Conservation (phyloP, 2,329 filamentous ascomycete genomes). For the Paecilomyces sp. region DNA sequence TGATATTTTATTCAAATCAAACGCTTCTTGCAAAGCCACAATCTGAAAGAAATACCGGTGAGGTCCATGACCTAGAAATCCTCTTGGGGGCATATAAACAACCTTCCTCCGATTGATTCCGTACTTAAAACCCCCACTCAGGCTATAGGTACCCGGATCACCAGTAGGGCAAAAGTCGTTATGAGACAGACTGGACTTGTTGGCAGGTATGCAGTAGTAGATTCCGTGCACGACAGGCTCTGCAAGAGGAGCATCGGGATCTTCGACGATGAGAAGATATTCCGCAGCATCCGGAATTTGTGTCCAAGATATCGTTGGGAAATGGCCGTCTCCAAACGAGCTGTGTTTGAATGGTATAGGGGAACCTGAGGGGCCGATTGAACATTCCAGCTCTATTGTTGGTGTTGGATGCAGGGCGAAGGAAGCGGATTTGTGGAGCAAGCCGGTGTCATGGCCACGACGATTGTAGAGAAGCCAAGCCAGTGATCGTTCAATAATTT, state of each 20-base stretch:
- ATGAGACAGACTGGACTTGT: constrained; percentile 24
- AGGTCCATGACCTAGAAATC: constrained; percentile 44
- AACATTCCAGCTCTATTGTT: neutral
- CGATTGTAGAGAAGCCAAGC: neutral
- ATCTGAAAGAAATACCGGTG: constrained; percentile 49
- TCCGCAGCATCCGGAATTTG: constrained; percentile 29
- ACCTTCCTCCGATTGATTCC: constrained; percentile 34
- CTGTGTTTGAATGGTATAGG: constrained; percentile 32
- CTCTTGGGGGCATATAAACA: constrained; percentile 41
- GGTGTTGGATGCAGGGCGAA: neutral
- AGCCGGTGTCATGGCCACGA: neutral
- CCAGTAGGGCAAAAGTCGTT: constrained; percentile 30
- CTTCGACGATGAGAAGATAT: constrained; percentile 43
- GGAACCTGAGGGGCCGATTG: constrained; percentile 19
- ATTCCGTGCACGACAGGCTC: constrained; percentile 40
- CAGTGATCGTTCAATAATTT: too few species aligned
- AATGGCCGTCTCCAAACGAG: constrained; percentile 29
- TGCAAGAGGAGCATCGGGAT: constrained; percentile 42
- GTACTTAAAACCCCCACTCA: constrained; percentile 38
- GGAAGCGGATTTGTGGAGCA: neutral
- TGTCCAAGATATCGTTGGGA: constrained; percentile 39
- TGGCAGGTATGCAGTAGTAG: constrained; percentile 34
- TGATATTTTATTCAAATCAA: constrained; percentile 33
- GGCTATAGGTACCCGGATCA: constrained; percentile 1
- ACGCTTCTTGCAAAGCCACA: constrained; percentile 39